Evolutionary conservation across 1,139 yeast genomes (phyloP).

Genomic region (Eremothecium sinecaudum): DNA sequence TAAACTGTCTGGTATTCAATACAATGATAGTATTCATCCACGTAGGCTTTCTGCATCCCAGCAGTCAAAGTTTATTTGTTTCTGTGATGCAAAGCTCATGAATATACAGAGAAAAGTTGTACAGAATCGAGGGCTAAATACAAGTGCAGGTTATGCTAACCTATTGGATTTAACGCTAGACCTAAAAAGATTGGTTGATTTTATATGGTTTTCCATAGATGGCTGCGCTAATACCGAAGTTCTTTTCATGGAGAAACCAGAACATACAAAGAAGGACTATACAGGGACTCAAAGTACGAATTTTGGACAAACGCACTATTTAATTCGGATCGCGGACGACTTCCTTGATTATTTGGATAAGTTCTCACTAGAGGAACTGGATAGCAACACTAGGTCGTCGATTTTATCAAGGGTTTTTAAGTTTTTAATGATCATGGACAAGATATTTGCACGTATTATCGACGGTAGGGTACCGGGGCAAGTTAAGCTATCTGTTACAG

Average conservation of each 20-base stretch:
- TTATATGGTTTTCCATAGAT: conserved; percentile 51
- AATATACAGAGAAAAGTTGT: conserved; percentile 56
- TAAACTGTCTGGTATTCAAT: conserved; percentile 8
- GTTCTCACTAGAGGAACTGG: conserved; percentile 30
- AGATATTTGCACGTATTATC: conserved; percentile 35
- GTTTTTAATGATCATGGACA: conserved; percentile 38
- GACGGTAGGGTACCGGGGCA: conserved; percentile 33
- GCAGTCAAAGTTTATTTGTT: conserved; percentile 51
- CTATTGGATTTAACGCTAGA: conserved; percentile 39
- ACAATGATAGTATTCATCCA: conserved; percentile 6
- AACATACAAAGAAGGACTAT: conserved; percentile 9
- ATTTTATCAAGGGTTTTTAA: conserved; percentile 32
- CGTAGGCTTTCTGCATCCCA: conserved; percentile 37
- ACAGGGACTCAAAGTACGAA: conserved; percentile 23
- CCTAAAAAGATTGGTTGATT: conserved; percentile 39
- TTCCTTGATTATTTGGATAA: conserved; percentile 51
- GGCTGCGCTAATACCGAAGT: conserved; percentile 30
- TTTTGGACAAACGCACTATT: conserved; percentile 53
- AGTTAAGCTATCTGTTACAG: conserved; percentile 35
- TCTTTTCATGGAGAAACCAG: conserved; percentile 15
- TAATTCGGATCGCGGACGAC: conserved; percentile 56
- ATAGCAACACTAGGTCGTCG: conserved; percentile 4
- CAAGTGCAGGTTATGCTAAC: conserved; percentile 31
- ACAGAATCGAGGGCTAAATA: conserved; percentile 43
- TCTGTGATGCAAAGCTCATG: conserved; percentile 50